Percentiles rank a stretch among this genome's conserved stretches.
These are phyloP conservation scores for Hirsutella thompsonii DNA, from an alignment of 2,329 filamentous ascomycete genomes.

Conservation along the genomic window DNA sequence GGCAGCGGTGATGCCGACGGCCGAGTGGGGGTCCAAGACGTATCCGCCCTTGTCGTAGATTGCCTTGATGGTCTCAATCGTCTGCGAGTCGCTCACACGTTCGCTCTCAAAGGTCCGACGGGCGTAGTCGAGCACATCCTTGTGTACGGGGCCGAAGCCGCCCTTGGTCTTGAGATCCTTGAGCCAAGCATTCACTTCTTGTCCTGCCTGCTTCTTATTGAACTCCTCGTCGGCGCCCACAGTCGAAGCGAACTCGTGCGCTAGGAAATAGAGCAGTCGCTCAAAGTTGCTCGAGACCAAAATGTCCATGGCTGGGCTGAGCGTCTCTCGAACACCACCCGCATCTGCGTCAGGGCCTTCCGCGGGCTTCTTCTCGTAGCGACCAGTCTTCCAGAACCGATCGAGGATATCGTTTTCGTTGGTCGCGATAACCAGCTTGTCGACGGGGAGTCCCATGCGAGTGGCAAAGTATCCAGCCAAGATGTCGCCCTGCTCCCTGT, in stretches of 20 bases:
- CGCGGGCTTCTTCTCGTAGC: slow-evolving; percentile 74
- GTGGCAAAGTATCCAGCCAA: slow-evolving; percentile 87
- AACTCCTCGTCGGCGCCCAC: slow-evolving; percentile 51
- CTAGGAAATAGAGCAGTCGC: slow-evolving; percentile 84
- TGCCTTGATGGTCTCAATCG: slow-evolving; percentile 48
- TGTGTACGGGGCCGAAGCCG: slow-evolving; percentile 66
- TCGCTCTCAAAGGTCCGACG: slow-evolving; percentile 72
- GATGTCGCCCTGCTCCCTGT: slow-evolving; percentile 49
- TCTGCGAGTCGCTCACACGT: slow-evolving; percentile 52
- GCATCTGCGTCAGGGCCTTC: slow-evolving; percentile 43
- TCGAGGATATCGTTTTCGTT: slow-evolving; percentile 97
- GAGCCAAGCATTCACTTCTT: slow-evolving; percentile 69
- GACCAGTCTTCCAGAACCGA: slow-evolving; percentile 83
- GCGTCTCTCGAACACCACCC: slow-evolving; percentile 76
- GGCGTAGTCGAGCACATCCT: slow-evolving; percentile 58
- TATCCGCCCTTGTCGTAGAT: slow-evolving; percentile 53
- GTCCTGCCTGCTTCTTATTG: slow-evolving; percentile 57
- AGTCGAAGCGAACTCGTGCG: slow-evolving; percentile 53
- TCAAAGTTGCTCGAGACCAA: slow-evolving; percentile 95
- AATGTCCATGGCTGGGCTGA: slow-evolving; percentile 96
- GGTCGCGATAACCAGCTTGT: slow-evolving; percentile 84
- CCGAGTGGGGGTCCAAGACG: slow-evolving; percentile 84
- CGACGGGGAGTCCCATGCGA: slow-evolving; percentile 75
- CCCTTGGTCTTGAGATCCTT: slow-evolving; percentile 67
- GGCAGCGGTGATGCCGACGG: slow-evolving; percentile 72